Base-by-base conservation (phyloP, 192 early-diverging fungal species). In the Pilaira anomala region DNA sequence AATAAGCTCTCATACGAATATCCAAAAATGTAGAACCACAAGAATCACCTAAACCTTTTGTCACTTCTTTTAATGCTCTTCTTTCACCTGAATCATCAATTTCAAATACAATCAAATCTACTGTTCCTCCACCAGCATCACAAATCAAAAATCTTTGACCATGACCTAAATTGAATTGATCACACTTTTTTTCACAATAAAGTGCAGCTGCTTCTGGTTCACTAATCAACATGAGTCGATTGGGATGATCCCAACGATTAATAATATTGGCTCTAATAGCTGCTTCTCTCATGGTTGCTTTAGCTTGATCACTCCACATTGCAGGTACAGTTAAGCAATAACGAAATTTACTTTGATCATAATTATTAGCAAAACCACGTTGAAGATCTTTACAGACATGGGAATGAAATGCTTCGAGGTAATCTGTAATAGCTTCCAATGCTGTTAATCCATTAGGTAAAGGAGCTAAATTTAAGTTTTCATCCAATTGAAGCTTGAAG, bases 251-350 rank as follows among this genome's bases (percentile, higher is more conserved):
- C 50, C 68, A 36, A 30, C 69, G 76, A 22, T 68, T 66, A 53
- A 80, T 76, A 58, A 80, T 80, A 9, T 77, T 77, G 1, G 79
- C 76, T 21, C 69, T 68, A 22, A 78, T 74, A 1, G 79, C 79
- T 21, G 79, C 79, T 41, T 80, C 75, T n/a, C 79, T 74, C 76
- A 78, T 80, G 18, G 70, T 65, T 0, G 79, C 76, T 36, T 80
- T 80, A 29, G 79, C 79, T 41, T 68, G 65, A 62, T 80, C 79
- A 14, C 68, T 71, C 79, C 79, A 80, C 76, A 80, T 80, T 40
- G 79, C 79, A 36, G 79, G 79, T 3, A 80, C 79, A 0, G 79
- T 78, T 9, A 80, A 65, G 60, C 79, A 80, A 50, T 78, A 78
- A 8, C 73, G 63, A 55, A 75, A 75, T 40, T 78, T 71, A 44